Evolutionary conservation across 1,284 basidiomycete genomes (phyloP).

Genomic region (Pseudozyma thailandica): DNA sequence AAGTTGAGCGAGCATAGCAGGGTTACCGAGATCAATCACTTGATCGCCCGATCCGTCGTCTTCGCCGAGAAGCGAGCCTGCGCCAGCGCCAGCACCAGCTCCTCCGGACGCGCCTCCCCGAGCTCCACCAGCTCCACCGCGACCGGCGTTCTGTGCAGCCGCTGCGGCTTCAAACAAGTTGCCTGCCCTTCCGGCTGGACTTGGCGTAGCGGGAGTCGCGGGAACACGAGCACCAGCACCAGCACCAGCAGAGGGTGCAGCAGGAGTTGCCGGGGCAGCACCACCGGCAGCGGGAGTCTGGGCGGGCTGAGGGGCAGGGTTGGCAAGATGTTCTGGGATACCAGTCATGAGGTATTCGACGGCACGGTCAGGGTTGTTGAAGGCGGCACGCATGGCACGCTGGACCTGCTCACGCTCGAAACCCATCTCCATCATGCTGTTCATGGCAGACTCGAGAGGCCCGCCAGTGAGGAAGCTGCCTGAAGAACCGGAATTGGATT

Average conservation of each 20-base stretch:
- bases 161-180: constrained; percentile 69
- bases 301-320: constrained; percentile 63
- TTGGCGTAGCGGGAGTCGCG: constrained; percentile 45
- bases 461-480: constrained; percentile 51
- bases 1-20: constrained; percentile 64
- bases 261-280: constrained; percentile 71
- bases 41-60: constrained; percentile 62
- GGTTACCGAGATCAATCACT: constrained; percentile 65
- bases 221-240: constrained; percentile 66
- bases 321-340: constrained; percentile 60
- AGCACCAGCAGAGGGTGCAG: constrained; percentile 69
- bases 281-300: constrained; percentile 77
- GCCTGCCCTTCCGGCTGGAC: constrained; percentile 54
- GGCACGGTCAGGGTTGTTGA: constrained; percentile 97
- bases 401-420: constrained; percentile 86
- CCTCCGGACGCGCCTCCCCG: constrained; percentile 36
- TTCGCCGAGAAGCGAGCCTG: constrained; percentile 49
- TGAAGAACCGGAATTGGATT: constrained; percentile 14
- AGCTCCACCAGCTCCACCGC: constrained; percentile 21
- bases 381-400: constrained; percentile 89
- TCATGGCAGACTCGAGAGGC: constrained; percentile 61
- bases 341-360: constrained; percentile 94
- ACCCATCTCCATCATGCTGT: constrained; percentile 82
- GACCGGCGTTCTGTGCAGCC: constrained; percentile 54
- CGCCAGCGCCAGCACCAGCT: constrained; percentile 35